These are phyloP conservation scores for Chaetomium olivaceum DNA, from an alignment of 2,329 filamentous ascomycete species.

Conservation along the genomic window DNA sequence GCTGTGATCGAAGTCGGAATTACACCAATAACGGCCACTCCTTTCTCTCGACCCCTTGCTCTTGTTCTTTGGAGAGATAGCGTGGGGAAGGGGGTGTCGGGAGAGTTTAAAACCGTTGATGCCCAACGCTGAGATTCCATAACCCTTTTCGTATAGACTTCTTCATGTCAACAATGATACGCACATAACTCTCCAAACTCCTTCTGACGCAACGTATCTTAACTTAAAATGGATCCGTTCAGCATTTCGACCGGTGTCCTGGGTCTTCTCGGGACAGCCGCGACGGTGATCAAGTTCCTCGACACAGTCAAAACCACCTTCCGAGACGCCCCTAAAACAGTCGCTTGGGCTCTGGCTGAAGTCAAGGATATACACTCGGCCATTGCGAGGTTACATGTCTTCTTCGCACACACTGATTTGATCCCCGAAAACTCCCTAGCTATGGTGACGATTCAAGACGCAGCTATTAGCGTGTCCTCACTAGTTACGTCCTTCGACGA, in stretches of 20 bases:
- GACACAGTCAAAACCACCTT: conserved; percentile 6
- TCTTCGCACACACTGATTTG: conserved; percentile 1
- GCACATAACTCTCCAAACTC: not conserved
- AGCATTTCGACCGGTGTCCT: conserved; percentile 1
- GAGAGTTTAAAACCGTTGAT: too few species aligned
- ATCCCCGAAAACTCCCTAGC: conserved; percentile 1
- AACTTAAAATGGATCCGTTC: conserved; percentile 1
- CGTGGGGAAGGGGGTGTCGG: too few species aligned
- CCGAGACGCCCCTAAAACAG: not conserved
- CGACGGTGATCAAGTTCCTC: conserved; percentile 11
- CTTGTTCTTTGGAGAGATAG: too few species aligned
- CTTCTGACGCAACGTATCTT: not conserved
- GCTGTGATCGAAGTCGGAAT: too few species aligned
- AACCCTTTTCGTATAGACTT: too few species aligned
- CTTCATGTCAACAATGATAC: not conserved
- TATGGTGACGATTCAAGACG: conserved; percentile 3
- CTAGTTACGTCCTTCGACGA: conserved; percentile 1
- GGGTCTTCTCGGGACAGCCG: conserved; percentile 1
- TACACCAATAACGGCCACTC: too few species aligned
- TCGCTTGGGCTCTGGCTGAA: conserved; percentile 4
- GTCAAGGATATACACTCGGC: not conserved
- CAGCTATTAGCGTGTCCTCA: conserved; percentile 2
- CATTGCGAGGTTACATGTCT: not conserved
- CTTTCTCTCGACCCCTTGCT: too few species aligned
- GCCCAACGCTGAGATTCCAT: too few species aligned